Base-by-base conservation (phyloP, 352 stramenopile genomes). In the Poterioochromonas sp. region DNA sequence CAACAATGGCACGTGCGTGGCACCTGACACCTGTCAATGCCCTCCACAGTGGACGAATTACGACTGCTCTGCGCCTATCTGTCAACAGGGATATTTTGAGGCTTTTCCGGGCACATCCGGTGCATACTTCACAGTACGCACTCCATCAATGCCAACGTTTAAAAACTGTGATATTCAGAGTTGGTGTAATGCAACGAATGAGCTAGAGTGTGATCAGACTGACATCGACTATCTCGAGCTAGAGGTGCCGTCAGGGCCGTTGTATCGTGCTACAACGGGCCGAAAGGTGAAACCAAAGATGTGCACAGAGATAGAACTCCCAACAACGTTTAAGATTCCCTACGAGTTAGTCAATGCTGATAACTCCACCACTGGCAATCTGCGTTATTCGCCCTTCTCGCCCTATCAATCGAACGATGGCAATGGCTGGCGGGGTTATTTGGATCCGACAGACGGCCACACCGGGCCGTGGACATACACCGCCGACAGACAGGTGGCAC, bases 21-120 rank as follows among this genome's bases (percentile, higher is more conserved):
- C 92, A 0, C 94, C 94, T 0, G 88, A 96, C 83, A 96, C 94
- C 47, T 98, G 94, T 80, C 81, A 91, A 54, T 98, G 94, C 79
- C 86, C 91, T n/a, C 83, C 89, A 1, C 88, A 90, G 1, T 98
- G 89, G 88, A 95, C 86, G 32, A 93, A 93, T 39, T 87, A 91
- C 76, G 93, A 98, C 83, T 98, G 94, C 79, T 76, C 73, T 26
- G 73, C 76, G 39, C 82, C 82, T 29, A 76, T 85, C 12, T 85
- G 82, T 41, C 76, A 49, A 0, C 93, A 98, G 80, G 94, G 94
- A n/a, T 89, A 90, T 81, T 97, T 98, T 78, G 84, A 92, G 0
- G 82, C 91, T 0, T 87, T 92, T 63, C 85, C 89, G 58, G 76
- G 83, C 2, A 76, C 53, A 22, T 26, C 12, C 20, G 40, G 20